A percentile compares a stretch with the other conserved stretches of the same genome.
Evolutionary conservation across 202 grass and related monocot genomes (phyloP).

Genomic region (Panicum hallii): DNA sequence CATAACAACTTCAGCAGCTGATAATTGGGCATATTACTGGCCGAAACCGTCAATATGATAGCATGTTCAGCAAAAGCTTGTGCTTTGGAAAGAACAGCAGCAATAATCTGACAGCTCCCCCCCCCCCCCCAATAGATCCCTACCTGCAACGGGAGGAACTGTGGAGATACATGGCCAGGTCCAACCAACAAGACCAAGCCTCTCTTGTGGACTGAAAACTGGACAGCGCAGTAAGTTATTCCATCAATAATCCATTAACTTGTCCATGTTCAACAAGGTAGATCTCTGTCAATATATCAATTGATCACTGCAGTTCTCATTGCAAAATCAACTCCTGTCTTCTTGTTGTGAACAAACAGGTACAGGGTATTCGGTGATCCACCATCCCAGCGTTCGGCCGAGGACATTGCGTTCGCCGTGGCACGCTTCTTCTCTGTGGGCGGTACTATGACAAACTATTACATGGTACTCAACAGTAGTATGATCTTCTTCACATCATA

Average conservation of each 20-base stretch:
- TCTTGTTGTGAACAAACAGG: slow-evolving; percentile 46
- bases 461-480: slow-evolving; percentile 72
- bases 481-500: not conserved
- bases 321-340: not conserved
- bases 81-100: not conserved
- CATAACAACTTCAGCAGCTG: not conserved
- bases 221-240: slow-evolving; percentile 74
- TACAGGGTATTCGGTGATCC: slow-evolving; percentile 96
- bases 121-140: slow-evolving; percentile 69
- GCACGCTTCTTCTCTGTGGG: slow-evolving; percentile 85
- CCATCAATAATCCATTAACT: not conserved
- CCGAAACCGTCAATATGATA: not conserved
- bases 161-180: slow-evolving; percentile 83
- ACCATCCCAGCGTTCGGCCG: slow-evolving; percentile 83
- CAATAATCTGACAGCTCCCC: not conserved
- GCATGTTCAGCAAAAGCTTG: not conserved
- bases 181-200: slow-evolving; percentile 65
- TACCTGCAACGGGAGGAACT: slow-evolving; percentile 89
- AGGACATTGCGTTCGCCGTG: slow-evolving; percentile 87
- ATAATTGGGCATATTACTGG: not conserved
- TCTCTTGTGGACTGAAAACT: slow-evolving; percentile 92
- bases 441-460: slow-evolving; percentile 89
- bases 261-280: not conserved
- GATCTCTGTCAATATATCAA: not conserved
- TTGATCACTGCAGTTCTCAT: not conserved